Evolutionary conservation across 1,284 basidiomycete genomes (phyloP).

Genomic region (Ustilago cynodontis): DNA sequence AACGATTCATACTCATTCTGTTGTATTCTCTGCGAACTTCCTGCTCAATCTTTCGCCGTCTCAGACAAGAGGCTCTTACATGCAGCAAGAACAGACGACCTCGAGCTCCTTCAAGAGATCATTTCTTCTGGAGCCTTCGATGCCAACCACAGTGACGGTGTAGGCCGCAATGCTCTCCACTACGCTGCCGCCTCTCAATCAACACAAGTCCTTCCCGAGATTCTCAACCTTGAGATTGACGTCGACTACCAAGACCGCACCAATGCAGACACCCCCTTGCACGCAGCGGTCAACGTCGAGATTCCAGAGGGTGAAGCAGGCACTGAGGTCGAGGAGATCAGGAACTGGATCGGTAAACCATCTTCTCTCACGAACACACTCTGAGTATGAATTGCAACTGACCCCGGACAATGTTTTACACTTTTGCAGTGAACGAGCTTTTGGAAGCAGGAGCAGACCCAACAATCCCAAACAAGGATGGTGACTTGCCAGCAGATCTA

Average conservation of each 20-base stretch:
- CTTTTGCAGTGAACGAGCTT: constrained; percentile 57
- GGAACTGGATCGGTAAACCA: constrained; percentile 72
- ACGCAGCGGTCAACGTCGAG: constrained; percentile 78
- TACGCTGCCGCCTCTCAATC: constrained; percentile 58
- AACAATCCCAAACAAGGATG: constrained; percentile 56
- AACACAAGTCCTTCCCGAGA: constrained; percentile 56
- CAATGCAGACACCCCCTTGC: constrained; percentile 83
- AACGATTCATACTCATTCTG: no score
- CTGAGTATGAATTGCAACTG: background rate
- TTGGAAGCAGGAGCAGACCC: constrained; percentile 66
- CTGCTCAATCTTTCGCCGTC: background rate
- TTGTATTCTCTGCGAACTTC: no score
- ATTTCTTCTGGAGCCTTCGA: constrained; percentile 54
- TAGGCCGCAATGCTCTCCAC: constrained; percentile 67
- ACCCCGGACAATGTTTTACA: background rate
- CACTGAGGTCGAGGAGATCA: constrained; percentile 75
- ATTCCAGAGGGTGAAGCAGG: constrained; percentile 39
- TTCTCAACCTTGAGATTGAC: constrained; percentile 75
- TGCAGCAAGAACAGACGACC: constrained; percentile 62
- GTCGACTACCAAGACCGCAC: constrained; percentile 83
- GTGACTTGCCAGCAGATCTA: constrained; percentile 61
- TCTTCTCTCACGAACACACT: background rate
- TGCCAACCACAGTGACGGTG: constrained; percentile 60
- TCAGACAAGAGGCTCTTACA: constrained; percentile 61
- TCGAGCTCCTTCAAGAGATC: constrained; percentile 58